Percentiles rank a stretch among this genome's conserved stretches.
These are phyloP conservation scores for Xylaria flabelliformis DNA, from an alignment of 495 filamentous ascomycete genomes.

Conservation along the genomic window DNA sequence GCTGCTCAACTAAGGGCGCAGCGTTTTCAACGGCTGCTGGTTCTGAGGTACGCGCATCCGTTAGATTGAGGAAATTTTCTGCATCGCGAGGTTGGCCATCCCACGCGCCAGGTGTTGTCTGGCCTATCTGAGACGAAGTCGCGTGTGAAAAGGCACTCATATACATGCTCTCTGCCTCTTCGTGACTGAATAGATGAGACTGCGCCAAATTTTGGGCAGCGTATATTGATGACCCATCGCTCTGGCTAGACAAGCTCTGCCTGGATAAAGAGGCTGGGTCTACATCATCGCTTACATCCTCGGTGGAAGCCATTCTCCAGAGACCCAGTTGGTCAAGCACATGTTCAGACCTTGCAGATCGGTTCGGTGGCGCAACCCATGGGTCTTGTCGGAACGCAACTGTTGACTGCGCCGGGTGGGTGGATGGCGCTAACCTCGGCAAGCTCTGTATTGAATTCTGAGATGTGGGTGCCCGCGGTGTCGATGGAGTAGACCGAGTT, in stretches of 20 bases:
- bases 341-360: constrained; percentile 48
- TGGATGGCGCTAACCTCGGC: constrained; percentile 4
- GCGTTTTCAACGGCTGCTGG: neutral
- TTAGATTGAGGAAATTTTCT: constrained; percentile 28
- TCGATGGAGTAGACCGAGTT: constrained; percentile 48
- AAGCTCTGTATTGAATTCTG: constrained; percentile 25
- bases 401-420: constrained; percentile 45
- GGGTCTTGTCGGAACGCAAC: constrained; percentile 30
- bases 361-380: constrained; percentile 40
- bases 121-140: constrained; percentile 47
- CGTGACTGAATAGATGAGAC: constrained; percentile 85
- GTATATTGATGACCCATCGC: constrained; percentile 27
- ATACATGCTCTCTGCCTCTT: constrained; percentile 96
- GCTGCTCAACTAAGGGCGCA: neutral
- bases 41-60: neutral
- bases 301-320: constrained; percentile 35
- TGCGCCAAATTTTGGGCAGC: constrained; percentile 61
- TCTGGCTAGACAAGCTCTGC: constrained; percentile 36
- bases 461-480: constrained; percentile 47
- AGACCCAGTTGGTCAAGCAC: constrained; percentile 35
- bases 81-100: constrained; percentile 45
- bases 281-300: constrained; percentile 32
- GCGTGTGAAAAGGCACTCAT: constrained; percentile 67
- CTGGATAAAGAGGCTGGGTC: constrained; percentile 34
- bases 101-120: constrained; percentile 67